Conservation (phyloP, 2,329 filamentous ascomycete species). For the Hymenoscyphus albidus region DNA sequence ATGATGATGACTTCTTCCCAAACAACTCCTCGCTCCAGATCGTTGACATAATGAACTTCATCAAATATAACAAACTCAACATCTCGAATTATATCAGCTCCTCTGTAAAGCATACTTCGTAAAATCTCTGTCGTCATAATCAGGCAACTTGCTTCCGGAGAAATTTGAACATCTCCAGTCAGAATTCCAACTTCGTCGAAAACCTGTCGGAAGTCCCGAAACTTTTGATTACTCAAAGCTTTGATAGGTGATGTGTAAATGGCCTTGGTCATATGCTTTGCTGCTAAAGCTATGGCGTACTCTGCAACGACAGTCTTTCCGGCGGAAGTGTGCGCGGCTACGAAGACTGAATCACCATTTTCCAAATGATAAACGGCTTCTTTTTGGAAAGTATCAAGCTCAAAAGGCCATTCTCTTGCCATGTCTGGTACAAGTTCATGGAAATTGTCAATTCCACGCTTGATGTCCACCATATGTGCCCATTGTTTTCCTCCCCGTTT, state of each 20-base stretch:
- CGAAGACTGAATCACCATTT: slow-evolving; percentile 94
- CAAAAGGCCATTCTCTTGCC: slow-evolving; percentile 94
- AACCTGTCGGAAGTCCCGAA: slow-evolving; percentile 82
- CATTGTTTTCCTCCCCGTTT: slow-evolving; percentile 81
- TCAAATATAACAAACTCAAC: slow-evolving; percentile 99
- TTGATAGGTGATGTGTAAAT: slow-evolving; percentile 99
- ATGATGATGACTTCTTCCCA: slow-evolving; percentile 99
- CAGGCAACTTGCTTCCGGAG: slow-evolving; percentile 92
- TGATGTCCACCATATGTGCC: slow-evolving; percentile 98
- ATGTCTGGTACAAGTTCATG: slow-evolving; percentile 90
- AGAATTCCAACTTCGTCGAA: slow-evolving; percentile 97
- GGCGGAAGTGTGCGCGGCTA: slow-evolving; percentile 94
- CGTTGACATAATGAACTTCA: slow-evolving; percentile 98
- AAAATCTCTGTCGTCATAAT: slow-evolving; percentile 99
- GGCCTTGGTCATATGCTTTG: slow-evolving; percentile 99
- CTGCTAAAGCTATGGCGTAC: slow-evolving; percentile 91
- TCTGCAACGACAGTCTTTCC: slow-evolving; percentile 98
- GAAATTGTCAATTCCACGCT: slow-evolving; percentile 91
- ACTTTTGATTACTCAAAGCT: slow-evolving; percentile 97
- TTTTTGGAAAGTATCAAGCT: slow-evolving; percentile 97
- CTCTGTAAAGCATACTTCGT: slow-evolving; percentile 95
- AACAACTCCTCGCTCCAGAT: slow-evolving; percentile 90
- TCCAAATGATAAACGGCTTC: slow-evolving; percentile 97
- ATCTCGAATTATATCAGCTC: slow-evolving; percentile 91
- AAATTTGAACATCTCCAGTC: slow-evolving; percentile 96